Percentiles rank a stretch among this genome's conserved stretches.
Evolutionary conservation across 495 filamentous ascomycete genomes (phyloP).

Genomic region (Aspergillus nanangensis): DNA sequence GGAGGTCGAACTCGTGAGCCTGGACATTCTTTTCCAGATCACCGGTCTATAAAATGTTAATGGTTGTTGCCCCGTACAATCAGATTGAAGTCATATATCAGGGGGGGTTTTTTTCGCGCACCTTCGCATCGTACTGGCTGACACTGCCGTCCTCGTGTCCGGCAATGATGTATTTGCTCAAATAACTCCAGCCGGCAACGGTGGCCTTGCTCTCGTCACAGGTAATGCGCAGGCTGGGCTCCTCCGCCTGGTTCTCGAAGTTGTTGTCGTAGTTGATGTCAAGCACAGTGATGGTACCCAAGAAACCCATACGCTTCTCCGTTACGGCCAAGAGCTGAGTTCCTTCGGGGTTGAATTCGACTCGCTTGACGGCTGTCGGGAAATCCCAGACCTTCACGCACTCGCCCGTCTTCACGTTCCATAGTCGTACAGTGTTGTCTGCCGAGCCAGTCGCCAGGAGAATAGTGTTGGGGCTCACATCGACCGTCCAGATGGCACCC

Average conservation of each 20-base stretch:
- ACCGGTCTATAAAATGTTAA: conserved; percentile 54
- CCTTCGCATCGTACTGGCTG: conserved; percentile 93
- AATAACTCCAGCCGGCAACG: conserved; percentile 91
- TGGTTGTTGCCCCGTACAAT: conserved; percentile 11
- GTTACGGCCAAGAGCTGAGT: conserved; percentile 85
- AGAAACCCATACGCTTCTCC: conserved; percentile 93
- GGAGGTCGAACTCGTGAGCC: conserved; percentile 76
- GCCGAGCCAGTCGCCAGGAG: conserved; percentile 92
- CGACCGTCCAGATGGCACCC: conserved; percentile 97
- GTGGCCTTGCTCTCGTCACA: conserved; percentile 94
- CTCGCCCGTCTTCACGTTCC: conserved; percentile 92
- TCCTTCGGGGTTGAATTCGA: conserved; percentile 93
- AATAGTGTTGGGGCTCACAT: conserved; percentile 90
- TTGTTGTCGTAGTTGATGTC: conserved; percentile 64
- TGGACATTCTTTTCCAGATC: conserved; percentile 74
- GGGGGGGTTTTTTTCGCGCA: conserved; percentile 26
- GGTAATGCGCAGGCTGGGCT: conserved; percentile 77
- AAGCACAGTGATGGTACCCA: conserved; percentile 88
- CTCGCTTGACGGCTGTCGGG: conserved; percentile 89
- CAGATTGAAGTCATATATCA: not conserved
- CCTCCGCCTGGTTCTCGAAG: conserved; percentile 65
- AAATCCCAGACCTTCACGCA: conserved; percentile 96
- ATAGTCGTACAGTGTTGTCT: conserved; percentile 96
- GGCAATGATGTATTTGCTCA: conserved; percentile 90
- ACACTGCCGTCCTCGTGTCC: conserved; percentile 95